Evolutionary conservation across 495 filamentous ascomycete genomes (phyloP).

Genomic region (Schizothecium vesticola): DNA sequence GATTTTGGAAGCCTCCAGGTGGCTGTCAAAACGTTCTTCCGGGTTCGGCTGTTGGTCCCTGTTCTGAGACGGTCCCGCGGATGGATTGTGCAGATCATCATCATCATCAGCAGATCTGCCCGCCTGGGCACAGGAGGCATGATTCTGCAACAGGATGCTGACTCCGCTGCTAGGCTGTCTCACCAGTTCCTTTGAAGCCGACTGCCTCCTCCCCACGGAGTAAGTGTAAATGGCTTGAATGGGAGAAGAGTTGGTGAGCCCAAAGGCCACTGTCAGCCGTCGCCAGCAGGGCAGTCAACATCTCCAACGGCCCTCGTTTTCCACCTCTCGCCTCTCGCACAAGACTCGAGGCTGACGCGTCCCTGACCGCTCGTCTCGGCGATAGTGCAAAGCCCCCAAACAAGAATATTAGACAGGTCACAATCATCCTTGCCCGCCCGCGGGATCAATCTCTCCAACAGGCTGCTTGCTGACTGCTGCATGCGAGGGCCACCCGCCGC

Average conservation of each 20-base stretch:
- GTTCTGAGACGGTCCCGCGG: not conserved
- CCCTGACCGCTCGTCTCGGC: not conserved
- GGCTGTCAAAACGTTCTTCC: not conserved
- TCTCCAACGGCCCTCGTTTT: not conserved
- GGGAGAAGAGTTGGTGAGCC: too few species aligned
- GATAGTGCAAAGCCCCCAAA: not conserved
- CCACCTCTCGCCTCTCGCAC: not conserved
- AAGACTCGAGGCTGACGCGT: not conserved
- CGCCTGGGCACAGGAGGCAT: not conserved
- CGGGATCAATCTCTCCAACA: not conserved
- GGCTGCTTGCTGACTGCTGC: not conserved
- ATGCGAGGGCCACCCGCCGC: not conserved
- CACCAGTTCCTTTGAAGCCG: not conserved
- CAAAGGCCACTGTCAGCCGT: too few species aligned
- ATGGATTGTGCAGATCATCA: not conserved
- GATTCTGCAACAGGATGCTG: not conserved
- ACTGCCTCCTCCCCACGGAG: too few species aligned
- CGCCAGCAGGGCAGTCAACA: too few species aligned
- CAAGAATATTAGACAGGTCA: constrained; percentile 2
- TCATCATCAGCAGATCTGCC: not conserved
- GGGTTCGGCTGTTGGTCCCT: not conserved
- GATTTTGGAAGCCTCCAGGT: not conserved
- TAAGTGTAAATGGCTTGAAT: too few species aligned
- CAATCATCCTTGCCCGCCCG: not conserved
- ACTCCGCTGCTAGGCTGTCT: not conserved